Evolutionary conservation across 2,329 filamentous ascomycete species (phyloP).

Genomic region (Cladosporium sp.): DNA sequence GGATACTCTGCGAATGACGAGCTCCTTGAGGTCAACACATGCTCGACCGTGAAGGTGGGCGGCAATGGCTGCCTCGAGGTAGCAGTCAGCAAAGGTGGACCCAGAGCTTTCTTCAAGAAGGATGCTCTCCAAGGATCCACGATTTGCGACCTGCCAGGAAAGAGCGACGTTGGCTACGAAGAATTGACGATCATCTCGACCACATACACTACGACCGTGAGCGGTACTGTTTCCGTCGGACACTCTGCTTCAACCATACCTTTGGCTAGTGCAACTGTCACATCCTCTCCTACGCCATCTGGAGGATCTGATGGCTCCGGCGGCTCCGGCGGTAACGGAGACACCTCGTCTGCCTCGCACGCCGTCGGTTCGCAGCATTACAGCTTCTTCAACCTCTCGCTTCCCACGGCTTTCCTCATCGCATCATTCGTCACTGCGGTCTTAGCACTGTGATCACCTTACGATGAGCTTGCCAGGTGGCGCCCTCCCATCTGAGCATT

Average conservation of each 20-base stretch:
- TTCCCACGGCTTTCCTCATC: too few relatives aligned
- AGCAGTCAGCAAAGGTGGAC: slow-evolving; percentile 28
- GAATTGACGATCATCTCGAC: neutral
- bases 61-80: slow-evolving; percentile 24
- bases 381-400: too few relatives aligned
- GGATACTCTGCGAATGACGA: slow-evolving; percentile 18
- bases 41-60: slow-evolving; percentile 25
- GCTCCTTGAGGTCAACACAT: slow-evolving; percentile 31
- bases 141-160: slow-evolving; percentile 17
- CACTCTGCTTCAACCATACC: slow-evolving; percentile 7
- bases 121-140: slow-evolving; percentile 19
- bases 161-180: slow-evolving; percentile 1
- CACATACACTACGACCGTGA: neutral
- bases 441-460: too few relatives aligned
- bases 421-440: too few relatives aligned
- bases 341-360: too few relatives aligned
- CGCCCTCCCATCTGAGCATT: too few relatives aligned
- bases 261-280: neutral
- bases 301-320: too few relatives aligned
- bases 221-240: neutral
- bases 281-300: too few relatives aligned
- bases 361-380: too few relatives aligned
- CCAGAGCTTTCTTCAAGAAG: slow-evolving; percentile 29
- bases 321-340: too few relatives aligned
- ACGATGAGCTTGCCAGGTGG: too few relatives aligned